Evolutionary conservation across 352 stramenopile species (phyloP), one percentile per base, ranked within the genome.

Genomic region (Nothophytophthora sp.): DNA sequence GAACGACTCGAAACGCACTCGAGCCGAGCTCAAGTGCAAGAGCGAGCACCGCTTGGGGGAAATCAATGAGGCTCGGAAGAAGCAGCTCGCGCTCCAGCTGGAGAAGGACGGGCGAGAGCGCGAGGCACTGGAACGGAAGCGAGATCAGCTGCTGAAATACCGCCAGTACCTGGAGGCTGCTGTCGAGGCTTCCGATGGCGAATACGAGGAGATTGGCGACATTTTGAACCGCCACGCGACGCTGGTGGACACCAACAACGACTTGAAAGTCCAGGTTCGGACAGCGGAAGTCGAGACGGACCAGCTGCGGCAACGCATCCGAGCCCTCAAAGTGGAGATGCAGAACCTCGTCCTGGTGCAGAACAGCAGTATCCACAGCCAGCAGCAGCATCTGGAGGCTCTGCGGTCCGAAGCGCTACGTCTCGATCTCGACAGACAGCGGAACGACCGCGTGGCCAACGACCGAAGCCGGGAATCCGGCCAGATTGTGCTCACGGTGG

Each of bases 401-500:
- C 45, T 92, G n/a, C 80, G 82, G 19, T 79, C 74, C 13, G 80
- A 95, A 48, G 74, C 82, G 22, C 50, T 90, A 32, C 86, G 91
- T 32, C 63, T 92, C n/a, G 85, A 96, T 50, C 63, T 92, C 11
- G 87, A 95, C 42, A 75, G 79, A 3, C 73, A 95, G 54, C 70
- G 82, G 38, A 85, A 79, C 40, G 70, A 95, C 37, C 71, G 84
- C 47, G 58, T 87, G 41, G 82, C 73, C 11, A 96, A 96, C 53
- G 83, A 95, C 51, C 74, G 83, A 41, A 92, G 72, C 34, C 76
- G 85, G 20, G 86, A 97, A 62, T 93, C 78, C 5, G 87, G 86
- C 0, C 87, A 97, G 65, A 94, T 97, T 57, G 73, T 96, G 45
- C 77, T 96, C 58, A 91, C 87, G 10, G 84, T 97, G 38, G 89